Evolutionary conservation across 352 stramenopile genomes (phyloP).

Genomic region (Globisporangium camurandrum): DNA sequence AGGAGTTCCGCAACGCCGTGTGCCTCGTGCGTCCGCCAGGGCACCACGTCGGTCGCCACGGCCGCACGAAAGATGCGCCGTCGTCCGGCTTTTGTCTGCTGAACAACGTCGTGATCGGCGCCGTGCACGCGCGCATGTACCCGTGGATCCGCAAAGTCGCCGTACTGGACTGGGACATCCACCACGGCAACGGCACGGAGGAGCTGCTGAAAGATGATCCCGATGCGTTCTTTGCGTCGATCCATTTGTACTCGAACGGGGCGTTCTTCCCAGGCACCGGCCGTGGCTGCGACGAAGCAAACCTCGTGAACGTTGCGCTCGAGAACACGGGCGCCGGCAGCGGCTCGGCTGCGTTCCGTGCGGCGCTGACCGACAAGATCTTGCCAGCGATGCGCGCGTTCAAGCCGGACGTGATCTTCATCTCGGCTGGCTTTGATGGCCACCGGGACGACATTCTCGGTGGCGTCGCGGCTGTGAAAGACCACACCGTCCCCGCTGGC

Average conservation of each 20-base stretch:
- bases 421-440: conserved; percentile 84
- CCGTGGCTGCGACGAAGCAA: conserved; percentile 44
- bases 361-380: conserved; percentile 47
- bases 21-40: conserved; percentile 88
- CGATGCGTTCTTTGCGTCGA: conserved; percentile 80
- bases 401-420: conserved; percentile 79
- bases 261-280: conserved; percentile 78
- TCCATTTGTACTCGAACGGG: conserved; percentile 69
- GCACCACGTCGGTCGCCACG: conserved; percentile 87
- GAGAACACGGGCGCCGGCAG: conserved; percentile 60
- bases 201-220: conserved; percentile 75
- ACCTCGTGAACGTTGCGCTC: conserved; percentile 73
- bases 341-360: conserved; percentile 58
- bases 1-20: conserved; percentile 76
- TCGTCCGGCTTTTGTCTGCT: conserved; percentile 96
- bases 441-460: conserved; percentile 81
- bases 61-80: conserved; percentile 54
- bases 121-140: conserved; percentile 93
- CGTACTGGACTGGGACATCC: conserved; percentile 99
- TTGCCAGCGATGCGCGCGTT: conserved; percentile 74
- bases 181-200: conserved; percentile 98
- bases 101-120: conserved; percentile 98
- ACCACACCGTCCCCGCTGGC: conserved; percentile 62
- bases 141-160: conserved; percentile 90
- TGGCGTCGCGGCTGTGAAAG: conserved; percentile 69